phyloP scores from a whole-genome alignment of 352 stramenopile species.

The Plasmopara viticola region DNA sequence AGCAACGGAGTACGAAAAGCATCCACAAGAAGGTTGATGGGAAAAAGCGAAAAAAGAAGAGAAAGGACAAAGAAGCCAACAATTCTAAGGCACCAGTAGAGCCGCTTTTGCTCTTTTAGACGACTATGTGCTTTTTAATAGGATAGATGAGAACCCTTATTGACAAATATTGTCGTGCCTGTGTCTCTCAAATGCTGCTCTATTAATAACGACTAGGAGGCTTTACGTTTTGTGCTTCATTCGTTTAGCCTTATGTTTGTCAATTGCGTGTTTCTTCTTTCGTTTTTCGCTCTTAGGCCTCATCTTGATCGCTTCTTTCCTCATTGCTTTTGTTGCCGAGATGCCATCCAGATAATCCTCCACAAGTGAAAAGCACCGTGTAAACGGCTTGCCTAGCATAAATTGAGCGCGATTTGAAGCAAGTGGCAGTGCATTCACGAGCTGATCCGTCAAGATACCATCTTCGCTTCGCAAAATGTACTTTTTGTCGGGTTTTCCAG shows the following conservation, averaged over 20 bases:
- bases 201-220: constrained; percentile 13
- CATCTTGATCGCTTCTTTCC: constrained; percentile 3
- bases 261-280: constrained; percentile 28
- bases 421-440: constrained; percentile 68
- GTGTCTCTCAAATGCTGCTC: constrained; percentile 29
- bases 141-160: background rate
- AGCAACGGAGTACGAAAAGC: constrained; percentile 35
- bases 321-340: constrained; percentile 12
- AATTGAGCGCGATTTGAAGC: constrained; percentile 53
- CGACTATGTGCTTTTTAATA: constrained; percentile 1
- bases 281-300: constrained; percentile 19
- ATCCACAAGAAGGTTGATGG: constrained; percentile 36
- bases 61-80: constrained; percentile 48
- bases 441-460: constrained; percentile 55
- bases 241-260: constrained; percentile 53
- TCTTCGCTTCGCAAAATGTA: constrained; percentile 60
- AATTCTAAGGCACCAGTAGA: constrained; percentile 37
- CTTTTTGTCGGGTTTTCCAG: constrained; percentile 31
- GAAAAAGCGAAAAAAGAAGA: constrained; percentile 33
- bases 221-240: constrained; percentile 42
- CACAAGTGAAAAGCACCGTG: constrained; percentile 66
- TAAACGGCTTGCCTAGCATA: constrained; percentile 65
- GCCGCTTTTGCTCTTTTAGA: constrained; percentile 79
- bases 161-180: background rate
- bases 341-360: constrained; percentile 29